Base-by-base conservation (phyloP, 106 monocot species). In the Hemerocallis citrina region DNA sequence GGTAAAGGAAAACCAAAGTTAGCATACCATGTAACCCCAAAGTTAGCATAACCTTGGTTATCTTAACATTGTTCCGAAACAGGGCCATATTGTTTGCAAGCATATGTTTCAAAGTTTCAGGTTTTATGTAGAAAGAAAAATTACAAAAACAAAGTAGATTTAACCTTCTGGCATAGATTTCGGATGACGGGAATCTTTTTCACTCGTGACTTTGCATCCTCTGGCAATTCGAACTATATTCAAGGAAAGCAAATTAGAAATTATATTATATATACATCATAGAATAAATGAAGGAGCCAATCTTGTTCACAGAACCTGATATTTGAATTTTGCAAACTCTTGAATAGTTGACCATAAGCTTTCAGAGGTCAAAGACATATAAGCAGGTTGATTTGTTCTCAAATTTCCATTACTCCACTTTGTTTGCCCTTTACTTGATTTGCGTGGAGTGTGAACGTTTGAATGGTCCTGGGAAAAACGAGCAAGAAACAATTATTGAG, bases 121-220 rank as follows among this genome's bases (percentile, higher is more conserved):
- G 13, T 21, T 22, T 35, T 35, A 9, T 57, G 19, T n/a, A 35
- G 11, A 4, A 57, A 22, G 35, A 17, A 55, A n/a, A 55, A 6
- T 3, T 22, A 25, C 52, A 14, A 27, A 52, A 14, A 14, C 10
- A 28, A 14, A 52, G 1, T 52, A n/a, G 34, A 0, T 20, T 3
- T 59, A 24, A 96, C 96, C 96, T 98, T 98, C 61, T 79, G 66
- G 70, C 96, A 98, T 38, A 98, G 62, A 85, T 98, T 91, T 47
- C 96, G 73, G 27, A 98, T 44, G 43, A 88, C 91, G 32, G 76
- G 62, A 34, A 91, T 42, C 54, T 81, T 98, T 50, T 72, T 91
- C n/a, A 91, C 84, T 32, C 16, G 51, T 12, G 40, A 34, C 50
- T 61, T 79, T 64, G 81, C 76, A 81, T 77, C 87, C 28, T 98